Evolutionary conservation across 495 filamentous ascomycete species (phyloP).

Genomic region (Tuber indicum): DNA sequence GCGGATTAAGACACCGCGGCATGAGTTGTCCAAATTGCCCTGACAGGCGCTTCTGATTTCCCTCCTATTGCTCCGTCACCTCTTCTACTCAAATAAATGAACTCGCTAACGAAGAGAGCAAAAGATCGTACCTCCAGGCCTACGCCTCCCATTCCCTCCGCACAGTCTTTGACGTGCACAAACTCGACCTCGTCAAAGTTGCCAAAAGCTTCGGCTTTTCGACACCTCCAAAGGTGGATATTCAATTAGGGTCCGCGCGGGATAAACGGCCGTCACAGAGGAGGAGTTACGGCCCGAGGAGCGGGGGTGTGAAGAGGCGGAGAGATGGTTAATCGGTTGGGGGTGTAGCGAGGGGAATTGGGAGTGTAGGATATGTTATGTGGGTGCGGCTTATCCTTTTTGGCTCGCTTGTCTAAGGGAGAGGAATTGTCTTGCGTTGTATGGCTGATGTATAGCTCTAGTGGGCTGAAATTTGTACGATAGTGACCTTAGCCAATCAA

Average conservation of each 20-base stretch:
- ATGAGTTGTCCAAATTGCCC: slow-evolving; percentile 9
- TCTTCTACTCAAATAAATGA: background rate
- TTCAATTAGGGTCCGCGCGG: slow-evolving; percentile 70
- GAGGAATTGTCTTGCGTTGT: background rate
- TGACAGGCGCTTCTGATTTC: background rate
- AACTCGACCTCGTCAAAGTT: slow-evolving; percentile 86
- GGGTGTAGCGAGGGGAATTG: background rate
- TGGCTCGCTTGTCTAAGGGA: background rate
- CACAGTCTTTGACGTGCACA: slow-evolving; percentile 86
- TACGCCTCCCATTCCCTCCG: slow-evolving; percentile 88
- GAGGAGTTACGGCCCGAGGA: slow-evolving; percentile 62
- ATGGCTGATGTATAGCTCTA: background rate
- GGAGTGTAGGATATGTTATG: background rate
- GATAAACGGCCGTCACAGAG: slow-evolving; percentile 76
- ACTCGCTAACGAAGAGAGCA: background rate
- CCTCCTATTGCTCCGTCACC: background rate
- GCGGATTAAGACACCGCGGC: slow-evolving; percentile 10
- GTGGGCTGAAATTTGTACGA: background rate
- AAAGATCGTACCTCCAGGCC: slow-evolving; percentile 78
- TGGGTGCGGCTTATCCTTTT: background rate
- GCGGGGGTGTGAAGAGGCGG: background rate
- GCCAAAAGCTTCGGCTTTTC: slow-evolving; percentile 90
- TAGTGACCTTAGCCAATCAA: background rate
- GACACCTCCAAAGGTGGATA: slow-evolving; percentile 83
- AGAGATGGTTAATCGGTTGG: slow-evolving; percentile 5